A percentile compares a stretch with the other conserved stretches of the same genome.
These are phyloP conservation scores for Breynia disticha DNA, from an alignment of 441 rosid genomes.

Conservation along the genomic window DNA sequence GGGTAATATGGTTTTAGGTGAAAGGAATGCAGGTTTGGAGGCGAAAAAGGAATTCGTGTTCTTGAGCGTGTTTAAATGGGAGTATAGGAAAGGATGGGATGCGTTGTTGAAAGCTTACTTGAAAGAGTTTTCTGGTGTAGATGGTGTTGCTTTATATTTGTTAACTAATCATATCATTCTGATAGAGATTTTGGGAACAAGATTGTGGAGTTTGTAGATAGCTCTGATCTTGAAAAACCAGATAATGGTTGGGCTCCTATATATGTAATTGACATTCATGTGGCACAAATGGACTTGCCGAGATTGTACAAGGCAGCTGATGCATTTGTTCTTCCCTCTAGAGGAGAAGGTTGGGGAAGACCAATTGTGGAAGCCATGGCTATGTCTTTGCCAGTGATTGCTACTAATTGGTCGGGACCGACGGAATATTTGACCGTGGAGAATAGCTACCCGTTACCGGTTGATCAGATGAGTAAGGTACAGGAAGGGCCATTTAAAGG, in stretches of 20 bases:
- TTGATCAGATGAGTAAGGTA: slow-evolving; percentile 52
- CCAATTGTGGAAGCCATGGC: slow-evolving; percentile 87
- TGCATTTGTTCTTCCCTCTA: slow-evolving; percentile 71
- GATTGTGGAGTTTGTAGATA: slow-evolving; percentile 52
- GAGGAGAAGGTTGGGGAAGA: slow-evolving; percentile 93
- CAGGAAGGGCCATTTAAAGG: slow-evolving; percentile 68
- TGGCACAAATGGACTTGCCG: slow-evolving; percentile 68
- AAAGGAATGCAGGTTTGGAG: slow-evolving; percentile 7
- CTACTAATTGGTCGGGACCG: slow-evolving; percentile 84
- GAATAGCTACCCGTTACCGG: slow-evolving; percentile 59
- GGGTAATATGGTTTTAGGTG: slow-evolving; percentile 45
- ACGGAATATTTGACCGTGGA: slow-evolving; percentile 54
- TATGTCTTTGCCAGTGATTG: slow-evolving; percentile 72
- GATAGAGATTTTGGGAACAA: slow-evolving; percentile 52
- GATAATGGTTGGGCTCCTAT: slow-evolving; percentile 40
- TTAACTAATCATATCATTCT: slow-evolving; percentile 67
- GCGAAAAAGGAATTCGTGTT: slow-evolving; percentile 40
- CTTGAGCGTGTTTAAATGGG: slow-evolving; percentile 87
- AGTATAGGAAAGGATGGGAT: slow-evolving; percentile 88
- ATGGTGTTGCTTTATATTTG: slow-evolving; percentile 49
- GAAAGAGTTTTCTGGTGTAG: slow-evolving; percentile 46
- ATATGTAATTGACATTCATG: slow-evolving; percentile 52
- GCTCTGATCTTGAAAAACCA: slow-evolving; percentile 28
- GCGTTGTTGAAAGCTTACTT: slow-evolving; percentile 64
- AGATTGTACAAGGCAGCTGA: slow-evolving; percentile 59